A percentile compares a stretch with the other conserved stretches of the same genome.
Conservation (phyloP, 148 eudicot genomes). For the Simmondsia chinensis region DNA sequence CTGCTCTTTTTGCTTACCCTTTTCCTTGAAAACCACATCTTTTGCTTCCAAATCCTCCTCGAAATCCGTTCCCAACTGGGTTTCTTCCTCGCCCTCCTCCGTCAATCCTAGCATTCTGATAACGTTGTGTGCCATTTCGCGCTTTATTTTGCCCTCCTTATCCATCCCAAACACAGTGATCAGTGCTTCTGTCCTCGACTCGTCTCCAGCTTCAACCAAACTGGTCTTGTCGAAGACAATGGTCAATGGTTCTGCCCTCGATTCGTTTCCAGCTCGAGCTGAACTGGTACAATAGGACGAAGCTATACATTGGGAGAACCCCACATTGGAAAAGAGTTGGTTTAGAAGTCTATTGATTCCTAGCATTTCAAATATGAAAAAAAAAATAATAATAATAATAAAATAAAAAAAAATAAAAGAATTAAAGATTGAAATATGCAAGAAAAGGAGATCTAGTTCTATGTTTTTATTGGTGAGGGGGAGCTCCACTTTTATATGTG, state of each 20-base stretch:
- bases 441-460: no score
- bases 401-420: no score
- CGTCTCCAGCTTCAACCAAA: constrained; percentile 6
- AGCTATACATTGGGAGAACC: no score
- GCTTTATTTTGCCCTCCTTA: constrained; percentile 26
- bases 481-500: no score
- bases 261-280: constrained; percentile 8
- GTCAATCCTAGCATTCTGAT: constrained; percentile 23
- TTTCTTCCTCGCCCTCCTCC: constrained; percentile 7
- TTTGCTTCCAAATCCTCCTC: constrained; percentile 19
- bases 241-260: constrained; percentile 16
- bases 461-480: no score
- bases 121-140: constrained; percentile 24
- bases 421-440: no score
- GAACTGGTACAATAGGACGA: no score
- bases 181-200: constrained; percentile 21
- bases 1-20: constrained; percentile 9
- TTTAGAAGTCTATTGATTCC: no score
- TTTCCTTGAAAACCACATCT: constrained; percentile 14
- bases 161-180: constrained; percentile 32
- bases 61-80: constrained; percentile 9
- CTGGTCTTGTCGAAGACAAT: constrained; percentile 4
- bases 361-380: no score
- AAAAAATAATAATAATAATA: no score
- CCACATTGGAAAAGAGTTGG: no score